Base-by-base conservation (phyloP, 139 green algal species). In the Pleodorina starrii region DNA sequence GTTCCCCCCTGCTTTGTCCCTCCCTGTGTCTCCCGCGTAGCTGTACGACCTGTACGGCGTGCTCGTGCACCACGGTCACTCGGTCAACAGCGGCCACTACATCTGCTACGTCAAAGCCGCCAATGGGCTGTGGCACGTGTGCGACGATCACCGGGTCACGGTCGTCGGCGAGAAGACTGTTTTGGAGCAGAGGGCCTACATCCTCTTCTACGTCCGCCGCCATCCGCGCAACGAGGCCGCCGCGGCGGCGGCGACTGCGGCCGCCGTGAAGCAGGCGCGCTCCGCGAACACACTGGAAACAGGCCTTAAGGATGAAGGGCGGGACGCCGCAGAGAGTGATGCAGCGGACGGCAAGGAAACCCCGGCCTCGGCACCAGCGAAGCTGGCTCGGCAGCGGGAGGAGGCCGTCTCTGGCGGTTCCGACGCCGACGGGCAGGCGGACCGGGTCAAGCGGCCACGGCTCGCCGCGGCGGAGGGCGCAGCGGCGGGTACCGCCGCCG, bases 121-220 rank as follows among this genome's bases (percentile, higher is more conserved):
- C 68, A 96, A 93, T 73, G 96, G 96, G 23, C 90, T 96, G 42
- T 99, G 98, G 98, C 91, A 98, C 92, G 85, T 93, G 40, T 96
- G 95, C 59, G 97, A 99, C 87, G 98, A 99, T 91, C 92, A 92
- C 29, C 51, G 86, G 11, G 95, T 97, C 7, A 83, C 51, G 23
- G 73, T 88, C 42, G 92, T 95, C 51, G 6, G 89, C 36, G 84
- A 89, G 68, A 14, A 7, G 6, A 63, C 44, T 0, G 97, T 98
- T 35, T 93, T 99, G 73, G 86, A 89, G 0, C 97, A 99, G 92
- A 92, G 96, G 36, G 97, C 98, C 6, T 99, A 99, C 96, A 97
- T 99, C 29, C 94, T 99, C 40, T 99, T 99, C 93, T 99, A 99
- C 93, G 92, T 97, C 27, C 89, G 90, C 4, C 85, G 89, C 12